Base-by-base conservation (phyloP, 768 basidiomycete genomes). In the Tylopilus balloui region DNA sequence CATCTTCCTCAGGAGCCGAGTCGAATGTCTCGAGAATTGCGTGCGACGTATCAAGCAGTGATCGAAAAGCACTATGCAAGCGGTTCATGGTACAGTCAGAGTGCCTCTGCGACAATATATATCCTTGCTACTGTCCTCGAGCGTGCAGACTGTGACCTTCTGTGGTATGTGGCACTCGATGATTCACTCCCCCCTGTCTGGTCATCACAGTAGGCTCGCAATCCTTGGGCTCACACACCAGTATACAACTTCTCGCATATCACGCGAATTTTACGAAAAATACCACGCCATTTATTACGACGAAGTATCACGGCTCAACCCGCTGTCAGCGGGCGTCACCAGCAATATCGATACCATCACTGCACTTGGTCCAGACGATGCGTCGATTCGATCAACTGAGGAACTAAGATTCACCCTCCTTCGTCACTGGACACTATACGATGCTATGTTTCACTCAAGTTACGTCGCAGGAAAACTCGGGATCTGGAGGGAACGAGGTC, bases 391-490 rank as follows among this genome's bases (percentile, higher is more conserved):
- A 32, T 75, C 85, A 34, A 84, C 82, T 27, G 92, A 94, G 44
- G 96, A 99, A 67, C 73, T 98, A 46, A 79, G 96, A 21, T 98
- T 99, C 67, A 93, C 86, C 71, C 78, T 97, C 46, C 93, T 94
- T 64, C 79, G 95, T 48, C 96, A 98, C 71, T 99, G 96, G 96
- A 97, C 88, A 25, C 70, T 99, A 39, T 98, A 97, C 63, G 96
- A 99, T 62, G 84, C 94, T 11, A 98, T 99, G 96, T 85, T 86
- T 60, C 95, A 99, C 67, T 96, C 93, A 3, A 89, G 88, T 49
- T 99, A 98, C 60, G 86, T 99, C 15, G 94, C 93, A 7, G 86
- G 89, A 43, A 92, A 92, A 67, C 77, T 99, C 51, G 93, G 92
- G 3, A 90, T 95, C 47, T 98, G 96, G 96, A 92, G 88, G 62